These are phyloP conservation scores for Moesziomyces parantarcticus DNA, from an alignment of 1,284 basidiomycete species.

Conservation along the genomic window DNA sequence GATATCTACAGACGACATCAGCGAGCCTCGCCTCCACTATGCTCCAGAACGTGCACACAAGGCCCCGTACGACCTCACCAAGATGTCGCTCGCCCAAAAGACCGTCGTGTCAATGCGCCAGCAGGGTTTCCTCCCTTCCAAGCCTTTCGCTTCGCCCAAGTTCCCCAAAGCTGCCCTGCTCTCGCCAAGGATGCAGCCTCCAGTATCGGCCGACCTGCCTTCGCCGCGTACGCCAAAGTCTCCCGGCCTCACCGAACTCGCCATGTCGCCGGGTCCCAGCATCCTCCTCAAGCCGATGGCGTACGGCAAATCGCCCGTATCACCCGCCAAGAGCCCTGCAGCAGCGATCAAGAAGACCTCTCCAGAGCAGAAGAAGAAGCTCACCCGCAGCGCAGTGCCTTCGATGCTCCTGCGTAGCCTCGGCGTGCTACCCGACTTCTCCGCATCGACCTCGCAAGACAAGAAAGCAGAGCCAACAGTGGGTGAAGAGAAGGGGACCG, in stretches of 20 bases:
- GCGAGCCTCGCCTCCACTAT: conserved; percentile 31
- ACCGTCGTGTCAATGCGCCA: conserved; percentile 24
- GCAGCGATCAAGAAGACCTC: conserved; percentile 10
- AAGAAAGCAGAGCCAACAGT: conserved; percentile 9
- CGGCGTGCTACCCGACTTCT: conserved; percentile 33
- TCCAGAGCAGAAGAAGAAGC: conserved; percentile 34
- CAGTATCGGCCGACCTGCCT: conserved; percentile 11
- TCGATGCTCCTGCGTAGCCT: conserved; percentile 52
- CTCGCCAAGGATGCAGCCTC: conserved; percentile 38
- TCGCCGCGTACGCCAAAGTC: conserved; percentile 28
- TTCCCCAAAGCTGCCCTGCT: conserved; percentile 35
- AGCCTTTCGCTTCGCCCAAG: conserved; percentile 27
- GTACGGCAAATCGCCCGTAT: conserved; percentile 39
- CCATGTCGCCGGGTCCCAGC: conserved; percentile 45
- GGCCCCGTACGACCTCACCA: conserved; percentile 21
- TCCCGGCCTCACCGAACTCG: conserved; percentile 42
- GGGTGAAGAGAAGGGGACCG: conserved; percentile 1
- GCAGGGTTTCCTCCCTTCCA: conserved; percentile 14
- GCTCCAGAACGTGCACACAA: conserved; percentile 36
- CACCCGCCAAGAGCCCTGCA: conserved; percentile 11
- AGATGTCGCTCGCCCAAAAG: conserved; percentile 35
- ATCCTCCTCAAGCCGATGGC: conserved; percentile 39
- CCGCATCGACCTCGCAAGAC: conserved; percentile 2
- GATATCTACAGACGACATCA: conserved; percentile 33
- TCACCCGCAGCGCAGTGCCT: conserved; percentile 38